Conservation (phyloP, 208 protist genomes). For the Wallacemonas rigidus region DNA sequence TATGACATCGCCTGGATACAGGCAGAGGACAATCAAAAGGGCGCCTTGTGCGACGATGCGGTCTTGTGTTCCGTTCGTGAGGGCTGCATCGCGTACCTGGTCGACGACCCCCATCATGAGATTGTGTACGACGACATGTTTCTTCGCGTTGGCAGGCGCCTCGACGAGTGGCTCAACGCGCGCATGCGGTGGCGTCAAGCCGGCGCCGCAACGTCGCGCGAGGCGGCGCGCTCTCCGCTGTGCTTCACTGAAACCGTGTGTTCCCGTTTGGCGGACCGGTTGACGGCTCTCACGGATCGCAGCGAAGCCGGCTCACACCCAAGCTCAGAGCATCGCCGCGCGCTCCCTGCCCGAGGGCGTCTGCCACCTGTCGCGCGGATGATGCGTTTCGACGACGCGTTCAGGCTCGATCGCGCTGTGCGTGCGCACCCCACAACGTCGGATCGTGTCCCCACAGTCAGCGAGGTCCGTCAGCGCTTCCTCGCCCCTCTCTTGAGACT, state of each 20-base stretch:
- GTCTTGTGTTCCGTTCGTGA: neutral
- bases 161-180: constrained; percentile 3
- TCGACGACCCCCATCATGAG: constrained; percentile 16
- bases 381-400: no score
- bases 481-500: no score
- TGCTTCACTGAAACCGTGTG: neutral
- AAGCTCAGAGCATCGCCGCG: neutral
- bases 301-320: neutral
- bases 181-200: no score
- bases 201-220: no score
- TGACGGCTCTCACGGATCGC: neutral
- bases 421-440: no score
- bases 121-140: constrained; percentile 37
- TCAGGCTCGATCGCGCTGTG: no score
- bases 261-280: neutral
- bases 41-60: neutral
- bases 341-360: no score
- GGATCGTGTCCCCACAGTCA: no score
- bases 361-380: no score
- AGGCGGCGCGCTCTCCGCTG: no score
- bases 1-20: neutral
- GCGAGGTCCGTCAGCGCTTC: no score
- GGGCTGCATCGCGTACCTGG: constrained; percentile 35
- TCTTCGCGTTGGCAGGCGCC: constrained; percentile 25
- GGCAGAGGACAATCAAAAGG: neutral